A percentile compares a stretch with the other conserved stretches of the same genome.
Evolutionary conservation across 78 protist species (phyloP).

Genomic region (Cavenderia fasciculata): DNA sequence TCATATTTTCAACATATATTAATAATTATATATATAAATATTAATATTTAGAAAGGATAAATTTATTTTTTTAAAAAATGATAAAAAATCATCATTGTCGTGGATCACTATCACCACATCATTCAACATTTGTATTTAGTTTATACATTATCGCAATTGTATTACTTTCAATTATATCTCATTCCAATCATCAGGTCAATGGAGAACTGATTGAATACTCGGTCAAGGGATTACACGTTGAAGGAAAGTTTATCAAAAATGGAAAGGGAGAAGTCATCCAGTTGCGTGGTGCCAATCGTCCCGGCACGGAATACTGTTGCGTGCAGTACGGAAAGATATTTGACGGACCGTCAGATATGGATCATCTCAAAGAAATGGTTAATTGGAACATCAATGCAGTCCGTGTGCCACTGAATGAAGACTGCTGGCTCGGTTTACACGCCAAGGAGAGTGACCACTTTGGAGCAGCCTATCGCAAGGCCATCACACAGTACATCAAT

Average conservation of each 20-base stretch:
- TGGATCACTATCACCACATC: too few relatives aligned
- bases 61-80: too few relatives aligned
- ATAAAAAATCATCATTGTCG: too few relatives aligned
- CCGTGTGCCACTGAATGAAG: constrained; percentile 71
- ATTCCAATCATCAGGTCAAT: too few relatives aligned
- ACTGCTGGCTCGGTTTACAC: constrained; percentile 60
- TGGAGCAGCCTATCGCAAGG: constrained; percentile 34
- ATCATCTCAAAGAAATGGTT: constrained; percentile 17
- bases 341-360: constrained; percentile 45
- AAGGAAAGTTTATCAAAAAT: constrained; percentile 29
- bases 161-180: too few relatives aligned
- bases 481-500: constrained; percentile 9
- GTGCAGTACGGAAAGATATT: constrained; percentile 61
- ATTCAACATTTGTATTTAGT: too few relatives aligned
- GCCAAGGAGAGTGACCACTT: constrained; percentile 33
- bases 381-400: constrained; percentile 56
- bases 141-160: too few relatives aligned
- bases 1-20: too few relatives aligned
- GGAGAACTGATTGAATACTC: too few relatives aligned
- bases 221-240: constrained; percentile 27
- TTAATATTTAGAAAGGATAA: too few relatives aligned
- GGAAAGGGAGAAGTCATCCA: constrained; percentile 3
- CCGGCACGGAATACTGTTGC: constrained; percentile 69
- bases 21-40: too few relatives aligned
- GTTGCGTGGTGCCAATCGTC: constrained; percentile 69